A percentile compares a stretch with the other conserved stretches of the same genome.
Evolutionary conservation across 2,329 filamentous ascomycete genomes (phyloP).

Genomic region (Lasiodiplodia sp.): DNA sequence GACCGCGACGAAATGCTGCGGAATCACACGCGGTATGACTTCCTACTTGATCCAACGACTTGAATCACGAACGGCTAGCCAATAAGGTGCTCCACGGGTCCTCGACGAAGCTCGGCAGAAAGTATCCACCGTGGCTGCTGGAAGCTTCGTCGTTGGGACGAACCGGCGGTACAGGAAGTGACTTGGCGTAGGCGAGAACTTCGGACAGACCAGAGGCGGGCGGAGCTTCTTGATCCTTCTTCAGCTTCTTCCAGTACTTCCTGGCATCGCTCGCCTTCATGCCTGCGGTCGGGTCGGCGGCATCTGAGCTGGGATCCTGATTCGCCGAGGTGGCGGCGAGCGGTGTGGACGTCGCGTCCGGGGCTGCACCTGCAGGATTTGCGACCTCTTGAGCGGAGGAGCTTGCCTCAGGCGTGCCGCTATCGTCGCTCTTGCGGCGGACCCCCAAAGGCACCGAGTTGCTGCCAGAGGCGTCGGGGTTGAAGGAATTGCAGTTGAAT

Average conservation of each 20-base stretch:
- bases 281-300: slow-evolving; percentile 9
- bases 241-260: slow-evolving; percentile 29
- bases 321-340: slow-evolving; percentile 7
- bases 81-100: slow-evolving; percentile 68
- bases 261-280: slow-evolving; percentile 14
- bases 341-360: slow-evolving; percentile 7
- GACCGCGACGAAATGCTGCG: neutral
- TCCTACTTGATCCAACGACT: neutral
- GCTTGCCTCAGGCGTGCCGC: slow-evolving; percentile 39
- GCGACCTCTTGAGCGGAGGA: slow-evolving; percentile 1
- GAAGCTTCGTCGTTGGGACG: slow-evolving; percentile 13
- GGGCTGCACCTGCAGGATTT: slow-evolving; percentile 13
- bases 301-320: slow-evolving; percentile 6
- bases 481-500: slow-evolving; percentile 29
- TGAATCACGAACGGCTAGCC: neutral
- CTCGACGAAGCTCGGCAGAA: slow-evolving; percentile 65
- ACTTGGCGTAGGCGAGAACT: slow-evolving; percentile 41
- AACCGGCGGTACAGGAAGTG: slow-evolving; percentile 12
- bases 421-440: slow-evolving; percentile 38
- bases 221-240: slow-evolving; percentile 32
- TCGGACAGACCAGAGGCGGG: slow-evolving; percentile 40
- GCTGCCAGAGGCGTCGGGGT: neutral
- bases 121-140: neutral
- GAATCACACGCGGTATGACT: neutral
- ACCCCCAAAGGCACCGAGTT: slow-evolving; percentile 15